Conservation (phyloP, 148 eudicot genomes). For the Rhododendron henanense region DNA sequence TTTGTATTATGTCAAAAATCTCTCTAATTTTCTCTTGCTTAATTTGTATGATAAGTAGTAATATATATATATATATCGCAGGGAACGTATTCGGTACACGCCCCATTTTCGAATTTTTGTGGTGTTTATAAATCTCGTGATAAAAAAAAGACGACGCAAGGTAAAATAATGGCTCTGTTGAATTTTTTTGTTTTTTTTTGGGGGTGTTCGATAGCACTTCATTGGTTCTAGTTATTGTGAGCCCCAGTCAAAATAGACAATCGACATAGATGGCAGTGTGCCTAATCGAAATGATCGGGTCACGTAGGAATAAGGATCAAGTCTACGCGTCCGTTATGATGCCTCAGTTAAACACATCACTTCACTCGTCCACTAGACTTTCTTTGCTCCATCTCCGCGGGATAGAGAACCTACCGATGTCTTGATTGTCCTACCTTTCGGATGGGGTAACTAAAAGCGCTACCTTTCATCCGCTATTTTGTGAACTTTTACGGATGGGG, state of each 20-base stretch:
- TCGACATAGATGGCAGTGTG: neutral
- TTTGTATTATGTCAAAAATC: constrained; percentile 7
- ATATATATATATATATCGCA: neutral
- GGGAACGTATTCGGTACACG: neutral
- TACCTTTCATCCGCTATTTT: no score
- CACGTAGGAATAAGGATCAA: neutral
- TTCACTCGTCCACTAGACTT: neutral
- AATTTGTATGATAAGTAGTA: constrained; percentile 16
- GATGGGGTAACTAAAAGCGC: no score
- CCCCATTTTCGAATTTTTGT: neutral
- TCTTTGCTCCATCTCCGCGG: neutral
- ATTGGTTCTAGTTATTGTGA: neutral
- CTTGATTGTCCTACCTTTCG: no score
- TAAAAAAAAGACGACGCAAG: no score
- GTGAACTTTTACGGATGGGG: no score
- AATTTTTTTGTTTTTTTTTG: no score
- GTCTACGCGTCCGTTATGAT: neutral
- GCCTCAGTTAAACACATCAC: neutral
- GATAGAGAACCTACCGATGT: neutral
- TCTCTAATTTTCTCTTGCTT: constrained; percentile 13
- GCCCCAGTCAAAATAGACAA: neutral
- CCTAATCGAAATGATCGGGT: neutral
- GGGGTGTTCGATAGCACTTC: neutral
- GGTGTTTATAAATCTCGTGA: neutral
- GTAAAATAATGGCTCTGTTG: no score